Evolutionary conservation across 2,329 filamentous ascomycete genomes (phyloP), one percentile per base, ranked within the genome.

Genomic region (Fusarium anguioides): DNA sequence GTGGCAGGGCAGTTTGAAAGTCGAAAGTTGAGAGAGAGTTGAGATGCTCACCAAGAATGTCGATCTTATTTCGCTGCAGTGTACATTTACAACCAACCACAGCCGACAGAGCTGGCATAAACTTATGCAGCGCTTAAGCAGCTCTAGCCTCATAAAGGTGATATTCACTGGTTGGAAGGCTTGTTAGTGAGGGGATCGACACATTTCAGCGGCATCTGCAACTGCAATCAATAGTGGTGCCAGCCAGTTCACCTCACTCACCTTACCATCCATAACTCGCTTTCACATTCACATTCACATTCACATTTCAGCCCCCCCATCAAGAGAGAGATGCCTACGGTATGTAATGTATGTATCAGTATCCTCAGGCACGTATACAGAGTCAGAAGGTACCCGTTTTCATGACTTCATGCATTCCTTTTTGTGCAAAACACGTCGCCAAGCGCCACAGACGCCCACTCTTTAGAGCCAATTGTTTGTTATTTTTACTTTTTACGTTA

Each of bases 331-430:
- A 31, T 31, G 15, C 29, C 15, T 15, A 26, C 24, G 26, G n/a
- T n/a, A n/a, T n/a, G n/a, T n/a, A n/a, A n/a, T n/a, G n/a, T n/a
- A n/a, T n/a, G n/a, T n/a, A n/a, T n/a, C n/a, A n/a, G n/a, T n/a
- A 58, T 48, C 52, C 61, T 64, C 33, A 64, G 59, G 60, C 60
- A 64, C 12, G 29, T 35, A 56, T 58, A 52, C 24, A 27, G 26
- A 27, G 58, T 64, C 29, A 27, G 26, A 7, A 27, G 54, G 62
- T 55, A 51, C 54, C 63, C 60, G 66, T 66, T 67, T 74, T 64
- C 64, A 75, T 75, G 74, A 75, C 74, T 76, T 78, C 65, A 77
- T 78, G 74, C 76, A 77, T 76, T 76, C 73, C 73, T 66, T 61
- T 68, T 67, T 69, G 67, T 68, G 61, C 60, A 72, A 72, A 74